phyloP scores from a whole-genome alignment of 164 flowering plant genomes.

The Liriodendron chinense region DNA sequence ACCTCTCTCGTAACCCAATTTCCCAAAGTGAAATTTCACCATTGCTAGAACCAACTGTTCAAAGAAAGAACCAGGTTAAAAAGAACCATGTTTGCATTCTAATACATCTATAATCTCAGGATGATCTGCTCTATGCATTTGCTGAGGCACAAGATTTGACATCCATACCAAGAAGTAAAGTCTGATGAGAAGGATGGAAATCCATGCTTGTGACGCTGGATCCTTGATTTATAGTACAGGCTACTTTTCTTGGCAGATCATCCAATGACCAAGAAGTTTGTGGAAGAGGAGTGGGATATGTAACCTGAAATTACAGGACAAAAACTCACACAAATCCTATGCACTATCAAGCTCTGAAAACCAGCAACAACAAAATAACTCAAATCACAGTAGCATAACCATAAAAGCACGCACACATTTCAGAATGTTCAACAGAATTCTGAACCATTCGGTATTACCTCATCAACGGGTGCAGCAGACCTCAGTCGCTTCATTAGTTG shows the following conservation, averaged over 20 bases:
- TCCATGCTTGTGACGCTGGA: slow-evolving; percentile 84
- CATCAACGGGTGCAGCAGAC: slow-evolving; percentile 64
- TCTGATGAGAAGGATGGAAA: slow-evolving; percentile 80
- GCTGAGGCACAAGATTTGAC: background rate
- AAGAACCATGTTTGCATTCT: background rate
- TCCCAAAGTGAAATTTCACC: slow-evolving; percentile 86
- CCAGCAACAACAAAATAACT: background rate
- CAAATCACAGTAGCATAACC: background rate
- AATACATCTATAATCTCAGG: background rate
- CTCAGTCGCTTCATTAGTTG: slow-evolving; percentile 81
- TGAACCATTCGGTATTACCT: slow-evolving; percentile 36
- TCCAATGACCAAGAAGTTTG: slow-evolving; percentile 67
- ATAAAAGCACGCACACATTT: background rate
- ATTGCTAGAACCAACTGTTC: slow-evolving; percentile 63
- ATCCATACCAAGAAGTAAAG: slow-evolving; percentile 66
- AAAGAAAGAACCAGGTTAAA: slow-evolving; percentile 12
- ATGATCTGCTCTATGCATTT: background rate
- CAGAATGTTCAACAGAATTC: background rate
- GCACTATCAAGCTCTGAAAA: background rate
- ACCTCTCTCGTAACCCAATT: slow-evolving; percentile 55
- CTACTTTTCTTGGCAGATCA: slow-evolving; percentile 76
- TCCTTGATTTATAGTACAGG: slow-evolving; percentile 66
- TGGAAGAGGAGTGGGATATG: slow-evolving; percentile 59
- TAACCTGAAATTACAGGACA: slow-evolving; percentile 40
- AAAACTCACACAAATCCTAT: background rate